Percentiles rank a stretch among this genome's conserved stretches.
phyloP scores from a whole-genome alignment of 441 rosid genomes.

The Bruguiera hainesii region DNA sequence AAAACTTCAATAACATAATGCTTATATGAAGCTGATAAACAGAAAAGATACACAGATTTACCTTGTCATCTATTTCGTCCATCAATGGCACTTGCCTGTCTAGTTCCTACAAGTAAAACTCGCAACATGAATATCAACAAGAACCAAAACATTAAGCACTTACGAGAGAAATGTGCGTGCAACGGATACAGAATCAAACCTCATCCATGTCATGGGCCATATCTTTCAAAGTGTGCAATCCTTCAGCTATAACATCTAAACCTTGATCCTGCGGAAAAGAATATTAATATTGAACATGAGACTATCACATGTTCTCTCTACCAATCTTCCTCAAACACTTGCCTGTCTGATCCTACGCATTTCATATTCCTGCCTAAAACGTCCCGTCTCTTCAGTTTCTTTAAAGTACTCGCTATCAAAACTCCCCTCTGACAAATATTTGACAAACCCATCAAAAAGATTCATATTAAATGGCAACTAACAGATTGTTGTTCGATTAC shows the following conservation, averaged over 20 bases:
- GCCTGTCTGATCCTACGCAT: conserved; percentile 89
- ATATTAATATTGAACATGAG: not conserved
- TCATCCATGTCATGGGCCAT: conserved; percentile 94
- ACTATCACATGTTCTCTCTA: not conserved
- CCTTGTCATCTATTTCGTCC: conserved; percentile 97
- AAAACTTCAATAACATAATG: not conserved
- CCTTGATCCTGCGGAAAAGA: conserved; percentile 72
- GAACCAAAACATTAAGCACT: conserved; percentile 3
- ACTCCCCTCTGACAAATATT: conserved; percentile 44
- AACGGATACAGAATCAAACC: conserved; percentile 37
- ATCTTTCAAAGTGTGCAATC: conserved; percentile 84
- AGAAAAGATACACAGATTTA: conserved; percentile 7
- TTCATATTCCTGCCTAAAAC: conserved; percentile 81
- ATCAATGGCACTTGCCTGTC: conserved; percentile 88
- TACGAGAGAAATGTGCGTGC: not conserved
- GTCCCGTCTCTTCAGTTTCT: conserved; percentile 56
- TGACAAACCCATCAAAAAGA: not conserved
- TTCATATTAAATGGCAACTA: not conserved
- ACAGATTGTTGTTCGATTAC: conserved; percentile 30
- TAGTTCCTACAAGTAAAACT: conserved; percentile 54
- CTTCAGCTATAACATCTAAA: conserved; percentile 81
- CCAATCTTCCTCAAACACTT: conserved; percentile 8
- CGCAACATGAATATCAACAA: not conserved
- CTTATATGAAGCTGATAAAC: too few relatives aligned
- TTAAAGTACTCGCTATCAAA: conserved; percentile 78